These are phyloP conservation scores for Ophiocordyceps camponoti-rufipedis DNA, from an alignment of 2,329 filamentous ascomycete species.

Conservation along the genomic window DNA sequence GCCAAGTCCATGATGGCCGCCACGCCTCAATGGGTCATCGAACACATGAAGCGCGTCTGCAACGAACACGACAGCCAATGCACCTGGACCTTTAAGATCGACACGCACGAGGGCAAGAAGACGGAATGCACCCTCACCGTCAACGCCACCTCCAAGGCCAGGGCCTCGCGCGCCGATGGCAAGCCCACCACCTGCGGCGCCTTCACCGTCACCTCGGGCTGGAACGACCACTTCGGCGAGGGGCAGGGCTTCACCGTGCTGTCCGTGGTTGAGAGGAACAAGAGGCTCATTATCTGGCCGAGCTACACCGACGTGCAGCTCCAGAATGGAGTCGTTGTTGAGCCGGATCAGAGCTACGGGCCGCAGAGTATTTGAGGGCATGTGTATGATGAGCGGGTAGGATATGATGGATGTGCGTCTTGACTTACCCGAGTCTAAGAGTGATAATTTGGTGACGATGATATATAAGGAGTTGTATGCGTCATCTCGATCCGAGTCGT, in stretches of 20 bases:
- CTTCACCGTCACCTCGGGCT: slow-evolving; percentile 33
- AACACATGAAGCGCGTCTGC: slow-evolving; percentile 21
- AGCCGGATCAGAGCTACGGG: slow-evolving; percentile 28
- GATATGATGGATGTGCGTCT: too few species aligned
- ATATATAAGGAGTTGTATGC: neutral
- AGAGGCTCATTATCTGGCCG: slow-evolving; percentile 29
- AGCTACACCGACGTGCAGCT: slow-evolving; percentile 35
- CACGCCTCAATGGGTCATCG: slow-evolving; percentile 22
- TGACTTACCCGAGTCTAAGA: neutral
- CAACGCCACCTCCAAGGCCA: slow-evolving; percentile 14
- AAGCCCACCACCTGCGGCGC: slow-evolving; percentile 25
- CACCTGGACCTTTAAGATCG: slow-evolving; percentile 24
- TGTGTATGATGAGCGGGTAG: neutral
- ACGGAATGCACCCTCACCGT: slow-evolving; percentile 6
- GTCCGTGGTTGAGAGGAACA: slow-evolving; percentile 24
- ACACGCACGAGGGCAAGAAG: slow-evolving; percentile 13
- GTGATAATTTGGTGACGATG: neutral
- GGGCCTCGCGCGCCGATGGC: slow-evolving; percentile 18
- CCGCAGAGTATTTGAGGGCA: slow-evolving; percentile 5
- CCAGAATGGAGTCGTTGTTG: slow-evolving; percentile 22
- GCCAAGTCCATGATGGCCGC: slow-evolving; percentile 22
- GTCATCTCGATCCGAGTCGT: too few species aligned
- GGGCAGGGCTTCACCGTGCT: slow-evolving; percentile 35
- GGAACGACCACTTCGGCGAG: slow-evolving; percentile 35
- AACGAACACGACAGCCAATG: slow-evolving; percentile 18